phyloP scores from a whole-genome alignment of 2,329 filamentous ascomycete species.

The Verticillium klebahnii region DNA sequence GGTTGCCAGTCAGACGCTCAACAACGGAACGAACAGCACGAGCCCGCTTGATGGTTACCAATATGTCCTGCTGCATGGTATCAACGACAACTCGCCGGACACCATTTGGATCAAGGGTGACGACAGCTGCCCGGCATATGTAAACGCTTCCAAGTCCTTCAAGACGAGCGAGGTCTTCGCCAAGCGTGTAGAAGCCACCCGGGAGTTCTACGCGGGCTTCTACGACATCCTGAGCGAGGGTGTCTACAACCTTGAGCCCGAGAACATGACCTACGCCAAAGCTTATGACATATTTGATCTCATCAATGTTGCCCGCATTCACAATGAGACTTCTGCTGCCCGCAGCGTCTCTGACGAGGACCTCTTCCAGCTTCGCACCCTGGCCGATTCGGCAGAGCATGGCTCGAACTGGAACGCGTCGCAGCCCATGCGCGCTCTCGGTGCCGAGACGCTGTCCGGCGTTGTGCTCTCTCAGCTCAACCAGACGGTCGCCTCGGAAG shows the following conservation, averaged over 20 bases:
- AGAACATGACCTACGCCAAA: slow-evolving; percentile 27
- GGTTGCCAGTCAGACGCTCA: slow-evolving; percentile 21
- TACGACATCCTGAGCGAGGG: slow-evolving; percentile 20
- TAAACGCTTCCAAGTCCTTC: slow-evolving; percentile 19
- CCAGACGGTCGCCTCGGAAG: slow-evolving; percentile 21
- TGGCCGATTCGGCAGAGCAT: slow-evolving; percentile 27
- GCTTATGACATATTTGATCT: slow-evolving; percentile 31
- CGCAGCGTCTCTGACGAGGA: slow-evolving; percentile 25
- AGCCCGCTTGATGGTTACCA: slow-evolving; percentile 28
- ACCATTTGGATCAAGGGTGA: slow-evolving; percentile 33
- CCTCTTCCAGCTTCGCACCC: slow-evolving; percentile 24
- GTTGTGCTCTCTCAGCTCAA: slow-evolving; percentile 25
- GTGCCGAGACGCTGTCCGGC: slow-evolving; percentile 24
- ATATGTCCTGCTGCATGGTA: slow-evolving; percentile 25
- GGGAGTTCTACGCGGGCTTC: slow-evolving; percentile 23
- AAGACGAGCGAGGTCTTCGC: slow-evolving; percentile 20
- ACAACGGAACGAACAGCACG: slow-evolving; percentile 22
- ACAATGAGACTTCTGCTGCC: slow-evolving; percentile 21
- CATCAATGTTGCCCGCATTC: slow-evolving; percentile 28
- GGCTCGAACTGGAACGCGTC: slow-evolving; percentile 24
- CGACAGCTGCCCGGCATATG: slow-evolving; percentile 24
- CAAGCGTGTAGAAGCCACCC: slow-evolving; percentile 19
- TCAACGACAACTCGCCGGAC: slow-evolving; percentile 24
- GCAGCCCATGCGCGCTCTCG: slow-evolving; percentile 22
- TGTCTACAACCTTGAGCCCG: slow-evolving; percentile 24